Evolutionary conservation across 164 flowering plant species (phyloP), one percentile per base, ranked within the genome.

Genomic region (Liriodendron chinense): DNA sequence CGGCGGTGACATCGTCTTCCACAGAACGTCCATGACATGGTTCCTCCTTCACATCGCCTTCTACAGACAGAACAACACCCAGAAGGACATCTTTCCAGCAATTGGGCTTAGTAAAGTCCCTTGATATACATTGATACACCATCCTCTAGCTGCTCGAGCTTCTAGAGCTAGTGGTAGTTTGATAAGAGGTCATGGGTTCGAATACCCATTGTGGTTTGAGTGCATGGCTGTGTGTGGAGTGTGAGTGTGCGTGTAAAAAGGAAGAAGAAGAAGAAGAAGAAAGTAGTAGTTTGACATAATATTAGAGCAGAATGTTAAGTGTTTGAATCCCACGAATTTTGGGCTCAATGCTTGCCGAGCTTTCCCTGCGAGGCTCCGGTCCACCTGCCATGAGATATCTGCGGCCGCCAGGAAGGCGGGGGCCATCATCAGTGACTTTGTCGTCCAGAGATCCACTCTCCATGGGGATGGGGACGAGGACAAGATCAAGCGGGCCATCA

Each of bases 311-410:
- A n/a, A n/a, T n/a, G n/a, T n/a, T n/a, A n/a, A n/a, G n/a, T 84
- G 69, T 87, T 86, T 68, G 83, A n/a, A n/a, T n/a, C n/a, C n/a
- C n/a, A n/a, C 91, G 0, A 88, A 87, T 69, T 86, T 87, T 47
- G 88, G 90, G 47, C 89, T 89, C 9, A 87, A 87, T 85, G 21
- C 90, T 86, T 7, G 90, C 89, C 0, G 90, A 87, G 80, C 66
- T 88, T 86, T 88, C 65, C 89, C 88, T 1, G 84, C 89, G 13
- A 74, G 91, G 62, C 72, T 87, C 62, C 76, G 90, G n/a, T 87
- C 89, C 0, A 87, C 89, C 0, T 86, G 89, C 70, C 90, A 87
- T 73, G 90, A 86, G 9, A 83, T 87, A 13, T 67, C 69, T 8
- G 89, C 86, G 22, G 86, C 89, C 8, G 79, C 85, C 9, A 86